Base-by-base conservation (phyloP, 345 rosid genomes). In the Euclidium syriacum region DNA sequence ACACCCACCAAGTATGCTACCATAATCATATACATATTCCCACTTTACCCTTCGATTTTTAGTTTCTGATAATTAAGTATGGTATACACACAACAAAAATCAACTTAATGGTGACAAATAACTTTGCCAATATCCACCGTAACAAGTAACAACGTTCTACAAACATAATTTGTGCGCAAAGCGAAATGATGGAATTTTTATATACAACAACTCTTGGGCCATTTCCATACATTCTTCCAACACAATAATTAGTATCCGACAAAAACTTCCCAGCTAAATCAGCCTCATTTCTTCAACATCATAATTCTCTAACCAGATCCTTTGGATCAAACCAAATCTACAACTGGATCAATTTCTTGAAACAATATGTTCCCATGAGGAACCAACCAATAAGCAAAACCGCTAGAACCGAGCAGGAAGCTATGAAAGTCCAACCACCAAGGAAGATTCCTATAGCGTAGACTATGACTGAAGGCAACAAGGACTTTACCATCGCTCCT, bases 301-400 rank as follows among this genome's bases (percentile, higher is more conserved):
- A 60, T 10, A 49, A 48, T 27, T 63, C 38, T 20, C n/a, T 19
- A 38, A 30, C 27, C 15, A 44, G 23, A 46, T 34, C 17, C 35
- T 61, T n/a, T 47, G 30, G 4, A 42, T 33, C 4, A 64, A n/a
- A 3, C 20, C 50, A 42, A 65, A 57, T 40, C 75, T 89, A 94
- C 70, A 87, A 69, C 59, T 79, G 87, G 65, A 94, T 83, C 79
- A 81, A 67, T 46, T 72, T 70, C 71, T 84, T 84, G 83, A 87
- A 82, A 61, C 86, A 85, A 79, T 84, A 82, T 0, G 96, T 84
- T 60, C 86, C 96, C 2, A 94, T 54, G 62, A 90, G 67, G 77
- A 87, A 90, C 97, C 96, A 90, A 23, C 84, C 87, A 4, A 76
- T 67, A 35, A 90, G 96, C 27, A 90, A 79, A 67, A 73, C 71